Base-by-base conservation (phyloP, 352 stramenopile species). In the Phytopythium ostracodes region DNA sequence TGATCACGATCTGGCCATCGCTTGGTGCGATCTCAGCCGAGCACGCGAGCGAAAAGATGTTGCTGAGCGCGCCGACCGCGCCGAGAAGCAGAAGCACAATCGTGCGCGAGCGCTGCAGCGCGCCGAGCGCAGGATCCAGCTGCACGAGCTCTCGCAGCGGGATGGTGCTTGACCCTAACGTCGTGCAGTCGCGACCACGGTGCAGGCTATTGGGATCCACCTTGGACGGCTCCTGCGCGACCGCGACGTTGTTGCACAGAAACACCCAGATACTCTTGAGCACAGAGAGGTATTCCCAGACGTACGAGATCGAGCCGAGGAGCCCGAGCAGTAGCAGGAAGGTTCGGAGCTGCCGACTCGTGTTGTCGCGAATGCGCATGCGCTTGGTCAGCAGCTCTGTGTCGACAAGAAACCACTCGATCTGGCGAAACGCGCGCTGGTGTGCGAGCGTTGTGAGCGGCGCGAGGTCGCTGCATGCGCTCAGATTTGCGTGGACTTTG, bases 281-380 rank as follows among this genome's bases (percentile, higher is more conserved):
- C 31, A 36, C 31, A 36, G 31, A 36, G 22, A 80, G 59, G 64
- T 76, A 77, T 53, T 80, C 70, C 8, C 68, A 7, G 25, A 67
- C 67, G 29, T 77, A 80, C 36, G 68, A 72, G 6, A 52, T 63
- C 12, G 72, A 61, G 12, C 70, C 72, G n/a, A 75, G 63, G 35
- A 80, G 62, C 42, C 73, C 72, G 51, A 80, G 64, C 33, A 77
- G 60, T 10, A 80, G 56, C 22, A 77, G 40, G 36, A 70, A 75
- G 1, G 67, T 77, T 11, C 70, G 67, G 42, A 77, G 72, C 54
- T 77, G 70, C 12, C 70, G 67, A 50, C 70, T 77, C 24, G 70
- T 77, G 58, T 77, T 77, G 55, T 80, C 70, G 40, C 73, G 70
- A 31, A 80, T 77, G 22, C 64, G 72, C 17, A 75, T 70, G 0